Conservation (phyloP, 371 early-diverging fungal species). For the Phascolomyces articulosus region DNA sequence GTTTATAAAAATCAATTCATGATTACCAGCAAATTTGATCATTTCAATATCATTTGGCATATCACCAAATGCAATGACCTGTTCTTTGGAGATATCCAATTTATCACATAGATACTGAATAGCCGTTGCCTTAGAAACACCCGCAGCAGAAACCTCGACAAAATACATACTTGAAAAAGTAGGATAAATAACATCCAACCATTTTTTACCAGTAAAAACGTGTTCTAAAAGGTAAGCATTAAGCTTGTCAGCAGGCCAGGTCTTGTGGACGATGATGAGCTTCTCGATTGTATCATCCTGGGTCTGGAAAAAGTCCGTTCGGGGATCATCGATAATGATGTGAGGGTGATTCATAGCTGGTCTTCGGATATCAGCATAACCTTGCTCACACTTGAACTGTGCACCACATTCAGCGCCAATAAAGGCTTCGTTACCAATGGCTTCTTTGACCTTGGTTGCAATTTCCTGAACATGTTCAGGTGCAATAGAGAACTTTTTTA, state of each 20-base stretch:
- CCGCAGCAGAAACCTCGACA: slow-evolving; percentile 57
- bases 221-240: slow-evolving; percentile 24
- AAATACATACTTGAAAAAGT: slow-evolving; percentile 51
- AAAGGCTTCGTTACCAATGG: slow-evolving; percentile 28
- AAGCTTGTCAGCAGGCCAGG: slow-evolving; percentile 31
- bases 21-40: slow-evolving; percentile 49
- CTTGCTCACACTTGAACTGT: slow-evolving; percentile 36
- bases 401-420: slow-evolving; percentile 39
- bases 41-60: slow-evolving; percentile 60
- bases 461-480: slow-evolving; percentile 26
- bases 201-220: slow-evolving; percentile 29
- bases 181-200: slow-evolving; percentile 29
- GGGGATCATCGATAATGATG: slow-evolving; percentile 21
- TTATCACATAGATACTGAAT: slow-evolving; percentile 38
- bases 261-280: slow-evolving; percentile 36
- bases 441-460: slow-evolving; percentile 25
- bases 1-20: neutral
- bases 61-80: slow-evolving; percentile 60
- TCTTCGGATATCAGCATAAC: slow-evolving; percentile 23
- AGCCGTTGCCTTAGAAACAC: slow-evolving; percentile 55
- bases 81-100: slow-evolving; percentile 20
- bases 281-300: slow-evolving; percentile 38
- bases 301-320: slow-evolving; percentile 23
- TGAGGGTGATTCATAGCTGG: slow-evolving; percentile 26
- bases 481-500: slow-evolving; percentile 35